A percentile compares a stretch with the other conserved stretches of the same genome.
Evolutionary conservation across 2,329 filamentous ascomycete genomes (phyloP).

Genomic region (Alternaria sp.): DNA sequence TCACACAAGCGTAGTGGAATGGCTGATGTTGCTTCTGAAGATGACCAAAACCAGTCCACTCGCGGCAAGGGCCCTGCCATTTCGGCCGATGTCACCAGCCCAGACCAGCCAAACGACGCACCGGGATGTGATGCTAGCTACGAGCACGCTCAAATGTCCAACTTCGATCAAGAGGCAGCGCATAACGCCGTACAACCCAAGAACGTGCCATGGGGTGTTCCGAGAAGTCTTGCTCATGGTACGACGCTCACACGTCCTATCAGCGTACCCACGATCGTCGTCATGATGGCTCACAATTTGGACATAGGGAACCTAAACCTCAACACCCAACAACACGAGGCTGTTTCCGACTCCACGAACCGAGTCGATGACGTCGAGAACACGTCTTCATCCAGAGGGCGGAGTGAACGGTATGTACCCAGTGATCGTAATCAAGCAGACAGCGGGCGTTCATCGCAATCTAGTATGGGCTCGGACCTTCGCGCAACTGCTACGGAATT

Average conservation of each 20-base stretch:
- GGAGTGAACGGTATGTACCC: slow-evolving; percentile 12
- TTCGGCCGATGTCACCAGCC: background rate
- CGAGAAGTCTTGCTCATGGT: slow-evolving; percentile 13
- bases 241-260: slow-evolving; percentile 6
- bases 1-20: background rate
- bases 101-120: background rate
- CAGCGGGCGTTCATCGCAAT: slow-evolving; percentile 22
- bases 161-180: background rate
- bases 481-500: slow-evolving; percentile 42
- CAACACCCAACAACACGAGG: background rate
- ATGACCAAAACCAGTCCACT: background rate
- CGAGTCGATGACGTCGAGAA: background rate
- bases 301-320: slow-evolving; percentile 5
- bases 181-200: background rate
- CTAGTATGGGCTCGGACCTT: slow-evolving; percentile 29
- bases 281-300: slow-evolving; percentile 19
- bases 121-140: background rate
- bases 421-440: background rate
- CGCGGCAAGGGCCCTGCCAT: background rate
- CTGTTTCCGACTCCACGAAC: background rate
- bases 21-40: background rate
- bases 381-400: slow-evolving; percentile 10
- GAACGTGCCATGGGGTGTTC: background rate
- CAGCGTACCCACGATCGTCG: background rate
- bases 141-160: background rate